Base-by-base conservation (phyloP, 75 land plant genomes). In the Azolla pinnata region DNA sequence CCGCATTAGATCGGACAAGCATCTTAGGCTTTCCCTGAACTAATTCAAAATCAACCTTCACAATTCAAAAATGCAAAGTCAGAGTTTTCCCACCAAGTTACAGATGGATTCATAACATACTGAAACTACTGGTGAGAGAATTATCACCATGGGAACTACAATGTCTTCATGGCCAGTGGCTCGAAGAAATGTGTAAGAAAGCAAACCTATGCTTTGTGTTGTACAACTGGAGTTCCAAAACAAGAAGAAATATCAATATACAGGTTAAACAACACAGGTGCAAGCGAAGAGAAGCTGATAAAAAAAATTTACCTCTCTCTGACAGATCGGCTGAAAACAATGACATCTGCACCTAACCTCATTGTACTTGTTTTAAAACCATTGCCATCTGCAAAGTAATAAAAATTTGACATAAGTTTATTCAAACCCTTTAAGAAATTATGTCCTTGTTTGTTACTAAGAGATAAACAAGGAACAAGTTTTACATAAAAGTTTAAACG, bases 321-420 rank as follows among this genome's bases (percentile, higher is more conserved):
- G n/a, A n/a, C 51, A 59, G 74, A 63, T 14, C 75, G 67, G 18
- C 61, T 75, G 34, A 86, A 83, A 28, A 86, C 87, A 58, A 86
- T 74, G 10, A 73, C 90, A 80, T 86, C 87, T 38, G 90, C 95
- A 58, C 90, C 95, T 30, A 88, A 71, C 49, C 95, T 62, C 95
- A 88, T 88, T 42, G 90, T 81, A 54, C 88, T 88, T 10, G 88
- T 88, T 70, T 88, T 88, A 64, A 88, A 85, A 31, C 93, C 93
- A 72, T 88, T 88, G 56, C 89, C 89, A 79, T 83, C 89, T 85
- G 63, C 53, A 32, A 46, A n/a, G n/a, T n/a, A n/a, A n/a, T n/a
- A n/a, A n/a, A n/a, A n/a, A n/a, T n/a, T n/a, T n/a, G n/a, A n/a
- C n/a, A n/a, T n/a, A n/a, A n/a, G n/a, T n/a, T n/a, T n/a, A n/a